Evolutionary conservation across 495 filamentous ascomycete species (phyloP), one percentile per base, ranked within the genome.

Genomic region (Penicillium nucicola): DNA sequence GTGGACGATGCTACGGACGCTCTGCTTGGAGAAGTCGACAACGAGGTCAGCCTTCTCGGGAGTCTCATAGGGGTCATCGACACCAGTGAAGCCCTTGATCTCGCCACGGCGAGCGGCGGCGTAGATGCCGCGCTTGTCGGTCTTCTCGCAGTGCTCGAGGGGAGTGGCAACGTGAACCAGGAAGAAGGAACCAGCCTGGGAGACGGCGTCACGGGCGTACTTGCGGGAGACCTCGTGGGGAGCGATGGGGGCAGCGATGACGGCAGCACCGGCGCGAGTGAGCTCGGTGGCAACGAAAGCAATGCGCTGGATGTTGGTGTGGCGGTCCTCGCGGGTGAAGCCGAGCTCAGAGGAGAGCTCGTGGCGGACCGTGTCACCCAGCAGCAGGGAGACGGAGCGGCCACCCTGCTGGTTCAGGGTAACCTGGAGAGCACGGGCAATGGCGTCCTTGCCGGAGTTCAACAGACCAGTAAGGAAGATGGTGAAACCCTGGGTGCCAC

Each of bases 341-440:
- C 93, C 93, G 17, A 98, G 85, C 75, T 98, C 93, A 23, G 92
- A 88, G 19, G 89, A 95, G 33, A 98, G 84, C 71, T 96, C 93
- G 64, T 81, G 77, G 59, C 93, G 91, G 57, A 98, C 92, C 12
- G 89, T 97, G 72, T 98, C 93, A 58, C 93, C 93, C 19, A 97
- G 80, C 19, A 98, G 81, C 60, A 98, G 84, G 25, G 92, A 91
- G 48, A 97, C 95, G 48, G 90, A 87, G 47, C 93, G 88, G 43
- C 95, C 95, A 53, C 91, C 90, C 75, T 97, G 95, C 76, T 98
- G 95, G 82, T 98, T 97, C 22, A 98, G 81, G 0, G 92, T 97
- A 28, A 97, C 92, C 77, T 98, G 92, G 38, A 98, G 81, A 32
- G 93, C 93, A 55, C 93, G 88, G 34, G 90, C 93, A 53, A 98